Evolutionary conservation across 805 yeast genomes (phyloP), one percentile per base, ranked within the genome.

Genomic region (Torulaspora gathmanii): DNA sequence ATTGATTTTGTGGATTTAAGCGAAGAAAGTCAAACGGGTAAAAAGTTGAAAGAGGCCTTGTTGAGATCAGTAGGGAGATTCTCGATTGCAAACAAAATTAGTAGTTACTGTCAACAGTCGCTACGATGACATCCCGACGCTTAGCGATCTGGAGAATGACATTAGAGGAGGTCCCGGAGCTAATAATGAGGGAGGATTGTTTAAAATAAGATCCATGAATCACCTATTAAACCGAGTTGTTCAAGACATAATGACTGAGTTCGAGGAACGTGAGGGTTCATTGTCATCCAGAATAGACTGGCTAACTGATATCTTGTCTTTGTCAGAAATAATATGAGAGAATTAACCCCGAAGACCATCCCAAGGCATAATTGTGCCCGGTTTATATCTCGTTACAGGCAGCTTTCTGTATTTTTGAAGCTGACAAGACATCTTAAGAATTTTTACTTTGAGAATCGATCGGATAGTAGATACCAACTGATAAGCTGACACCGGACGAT

Each of bases 231-330:
- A 45, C 22, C 34, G 40, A 13, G 46, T 50, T 20, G 29, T 36
- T 37, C 29, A 33, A 17, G 47, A 49, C 16, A 35, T 42, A 31
- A 33, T 45, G 36, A n/a, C 34, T 10, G 42, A 27, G 20, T 49
- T 49, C 25, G 49, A 42, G 25, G 25, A 40, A 30, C 13, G 25
- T 30, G 44, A 48, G 29, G 4, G 27, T 4, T 8, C 28, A 12
- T 31, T 48, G 33, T 40, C 45, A 37, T 45, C 46, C 33, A 38
- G 52, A 30, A 49, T 49, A 13, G 52, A 45, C 37, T 35, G 47
- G 20, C 40, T 42, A 12, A 37, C 52, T 20, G 11, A 26, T 22
- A 34, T 38, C 23, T 33, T 45, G 37, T 40, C 33, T 49, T 33
- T 26, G 36, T 46, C 26, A 42, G 47, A 31, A 39, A 42, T 12